Percentiles rank a stretch among this genome's conserved stretches.
phyloP scores from a whole-genome alignment of 345 rosid genomes.

The Reutealis trisperma region DNA sequence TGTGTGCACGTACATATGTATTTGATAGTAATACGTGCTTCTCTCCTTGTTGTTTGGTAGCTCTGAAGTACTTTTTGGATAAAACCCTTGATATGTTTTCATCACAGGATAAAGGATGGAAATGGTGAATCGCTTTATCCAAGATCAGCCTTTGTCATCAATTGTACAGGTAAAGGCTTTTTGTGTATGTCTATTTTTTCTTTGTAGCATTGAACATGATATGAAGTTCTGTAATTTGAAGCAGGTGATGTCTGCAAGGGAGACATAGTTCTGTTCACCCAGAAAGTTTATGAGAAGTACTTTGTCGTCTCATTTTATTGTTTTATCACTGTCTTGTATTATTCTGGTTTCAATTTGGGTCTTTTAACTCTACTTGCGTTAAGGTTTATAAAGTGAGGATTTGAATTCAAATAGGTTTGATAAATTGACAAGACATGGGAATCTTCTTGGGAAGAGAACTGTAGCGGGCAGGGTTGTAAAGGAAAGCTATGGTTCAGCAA shows the following conservation, averaged over 20 bases:
- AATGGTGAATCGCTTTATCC: constrained; percentile 53
- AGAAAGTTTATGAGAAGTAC: constrained; percentile 61
- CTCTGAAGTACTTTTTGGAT: background rate
- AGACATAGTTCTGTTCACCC: constrained; percentile 58
- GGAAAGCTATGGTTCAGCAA: constrained; percentile 74
- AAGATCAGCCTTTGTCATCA: constrained; percentile 48
- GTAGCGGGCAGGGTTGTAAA: constrained; percentile 64
- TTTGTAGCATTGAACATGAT: background rate
- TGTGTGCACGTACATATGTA: background rate
- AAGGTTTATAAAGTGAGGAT: constrained; percentile 8
- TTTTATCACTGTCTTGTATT: background rate
- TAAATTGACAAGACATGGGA: constrained; percentile 46
- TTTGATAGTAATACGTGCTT: background rate
- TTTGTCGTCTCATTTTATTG: constrained; percentile 10
- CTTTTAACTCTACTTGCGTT: constrained; percentile 2
- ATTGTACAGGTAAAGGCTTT: constrained; percentile 48
- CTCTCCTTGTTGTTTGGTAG: background rate
- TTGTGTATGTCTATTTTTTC: background rate
- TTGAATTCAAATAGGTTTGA: constrained; percentile 41
- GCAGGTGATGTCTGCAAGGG: constrained; percentile 73
- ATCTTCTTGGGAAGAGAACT: constrained; percentile 51
- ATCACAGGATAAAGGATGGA: constrained; percentile 53
- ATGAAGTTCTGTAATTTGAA: background rate
- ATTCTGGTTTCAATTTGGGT: constrained; percentile 4
- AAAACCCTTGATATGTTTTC: background rate